Conservation (phyloP, 305 asterid genomes). For the Euphrasia arctica region DNA sequence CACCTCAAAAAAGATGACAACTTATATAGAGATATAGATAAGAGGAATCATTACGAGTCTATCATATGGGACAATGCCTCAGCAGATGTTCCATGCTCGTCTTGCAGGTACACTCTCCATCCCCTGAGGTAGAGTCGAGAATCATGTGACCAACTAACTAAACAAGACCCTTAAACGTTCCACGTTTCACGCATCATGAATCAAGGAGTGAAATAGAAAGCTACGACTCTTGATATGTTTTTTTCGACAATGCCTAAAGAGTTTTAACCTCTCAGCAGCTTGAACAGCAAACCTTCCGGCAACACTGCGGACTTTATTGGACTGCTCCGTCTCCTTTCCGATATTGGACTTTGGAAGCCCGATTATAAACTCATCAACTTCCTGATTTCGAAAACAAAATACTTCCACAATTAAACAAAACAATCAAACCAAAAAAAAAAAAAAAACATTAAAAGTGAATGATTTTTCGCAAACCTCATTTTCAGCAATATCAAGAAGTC, state of each 20-base stretch:
- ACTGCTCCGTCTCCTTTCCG: constrained; percentile 81
- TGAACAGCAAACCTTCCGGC: constrained; percentile 85
- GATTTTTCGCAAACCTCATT: constrained; percentile 44
- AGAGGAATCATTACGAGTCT: constrained; percentile 40
- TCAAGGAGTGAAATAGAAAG: too few relatives aligned
- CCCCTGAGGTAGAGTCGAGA: constrained; percentile 52
- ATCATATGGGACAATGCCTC: constrained; percentile 76
- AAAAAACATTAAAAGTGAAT: background rate
- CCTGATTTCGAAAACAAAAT: constrained; percentile 34
- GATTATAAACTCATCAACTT: constrained; percentile 89
- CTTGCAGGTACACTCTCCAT: constrained; percentile 88
- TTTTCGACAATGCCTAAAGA: background rate
- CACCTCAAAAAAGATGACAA: background rate
- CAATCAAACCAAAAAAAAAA: too few relatives aligned
- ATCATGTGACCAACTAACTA: background rate
- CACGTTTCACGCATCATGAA: too few relatives aligned
- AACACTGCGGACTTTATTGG: constrained; percentile 86
- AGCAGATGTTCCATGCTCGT: constrained; percentile 79
- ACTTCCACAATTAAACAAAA: background rate
- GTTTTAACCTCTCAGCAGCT: constrained; percentile 80
- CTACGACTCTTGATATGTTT: too few relatives aligned
- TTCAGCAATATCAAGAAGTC: constrained; percentile 76
- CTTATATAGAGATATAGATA: background rate
- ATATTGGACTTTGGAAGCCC: constrained; percentile 76
- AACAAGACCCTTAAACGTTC: too few relatives aligned